A percentile compares a stretch with the other conserved stretches of the same genome.
Evolutionary conservation across 768 basidiomycete species (phyloP).

Genomic region (Kwoniella pini): DNA sequence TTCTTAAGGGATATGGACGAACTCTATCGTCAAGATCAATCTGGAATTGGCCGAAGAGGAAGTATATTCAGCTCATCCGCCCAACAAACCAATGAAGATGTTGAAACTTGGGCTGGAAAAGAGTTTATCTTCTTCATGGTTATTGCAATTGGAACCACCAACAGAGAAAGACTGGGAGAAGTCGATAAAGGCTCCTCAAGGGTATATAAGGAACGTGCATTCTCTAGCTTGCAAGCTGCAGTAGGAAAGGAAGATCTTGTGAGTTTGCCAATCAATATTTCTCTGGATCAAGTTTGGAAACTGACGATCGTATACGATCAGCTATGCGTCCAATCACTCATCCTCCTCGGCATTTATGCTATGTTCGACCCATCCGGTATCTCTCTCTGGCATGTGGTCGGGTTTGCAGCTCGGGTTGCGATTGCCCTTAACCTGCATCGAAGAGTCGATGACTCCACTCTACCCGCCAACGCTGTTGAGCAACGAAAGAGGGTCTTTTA

Average conservation of each 20-base stretch:
- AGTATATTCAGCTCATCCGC: not conserved
- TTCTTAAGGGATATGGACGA: conserved; percentile 28
- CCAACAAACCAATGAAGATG: not conserved
- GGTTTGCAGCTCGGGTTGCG: conserved; percentile 31
- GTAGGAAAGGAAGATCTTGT: conserved; percentile 32
- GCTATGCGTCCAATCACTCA: conserved; percentile 30
- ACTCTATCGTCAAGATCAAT: conserved; percentile 17
- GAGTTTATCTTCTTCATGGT: conserved; percentile 41
- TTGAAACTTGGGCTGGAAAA: conserved; percentile 14
- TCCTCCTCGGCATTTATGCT: conserved; percentile 34
- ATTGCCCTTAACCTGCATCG: conserved; percentile 34
- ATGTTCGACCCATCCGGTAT: conserved; percentile 30
- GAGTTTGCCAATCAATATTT: too few relatives aligned
- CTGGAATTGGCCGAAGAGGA: not conserved
- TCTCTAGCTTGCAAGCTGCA: conserved; percentile 17
- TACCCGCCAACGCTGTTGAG: conserved; percentile 15
- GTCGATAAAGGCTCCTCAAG: conserved; percentile 22
- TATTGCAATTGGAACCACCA: conserved; percentile 34
- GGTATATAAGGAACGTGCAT: conserved; percentile 18
- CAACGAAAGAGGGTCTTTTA: conserved; percentile 32
- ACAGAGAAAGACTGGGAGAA: conserved; percentile 23
- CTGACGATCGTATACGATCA: too few relatives aligned
- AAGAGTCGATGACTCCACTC: conserved; percentile 13
- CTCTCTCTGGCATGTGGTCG: conserved; percentile 37
- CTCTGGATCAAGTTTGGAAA: too few relatives aligned